Percentiles rank a stretch among this genome's conserved stretches.
Conservation (phyloP, 1,284 basidiomycete genomes). For the Grifola frondosa region DNA sequence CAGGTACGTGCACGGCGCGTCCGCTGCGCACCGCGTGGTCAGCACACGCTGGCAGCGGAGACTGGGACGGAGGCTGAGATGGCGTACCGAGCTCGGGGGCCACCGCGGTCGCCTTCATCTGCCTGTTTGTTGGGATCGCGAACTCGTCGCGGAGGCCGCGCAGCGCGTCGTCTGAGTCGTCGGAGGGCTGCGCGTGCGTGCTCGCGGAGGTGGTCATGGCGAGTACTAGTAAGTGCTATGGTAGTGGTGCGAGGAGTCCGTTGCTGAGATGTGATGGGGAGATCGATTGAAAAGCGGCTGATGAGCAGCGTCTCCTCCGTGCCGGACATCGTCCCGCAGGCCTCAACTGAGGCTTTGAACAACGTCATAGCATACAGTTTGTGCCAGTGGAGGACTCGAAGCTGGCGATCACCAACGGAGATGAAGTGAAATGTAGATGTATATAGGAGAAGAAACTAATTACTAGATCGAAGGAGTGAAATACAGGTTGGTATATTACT, state of each 20-base stretch:
- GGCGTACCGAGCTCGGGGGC: slow-evolving; percentile 38
- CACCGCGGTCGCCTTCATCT: slow-evolving; percentile 48
- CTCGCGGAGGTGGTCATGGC: slow-evolving; percentile 10
- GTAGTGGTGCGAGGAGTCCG: neutral
- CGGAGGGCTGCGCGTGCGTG: slow-evolving; percentile 22
- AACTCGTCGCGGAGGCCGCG: slow-evolving; percentile 49
- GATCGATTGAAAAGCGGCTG: too few species aligned
- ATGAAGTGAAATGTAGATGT: too few species aligned
- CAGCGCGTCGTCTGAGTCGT: slow-evolving; percentile 23
- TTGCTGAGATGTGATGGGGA: too few species aligned
- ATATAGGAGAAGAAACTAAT: too few species aligned
- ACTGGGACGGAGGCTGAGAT: neutral
- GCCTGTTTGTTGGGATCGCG: slow-evolving; percentile 57
- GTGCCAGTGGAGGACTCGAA: too few species aligned
- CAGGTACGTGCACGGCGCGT: slow-evolving; percentile 75
- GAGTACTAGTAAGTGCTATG: neutral
- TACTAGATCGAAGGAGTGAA: too few species aligned
- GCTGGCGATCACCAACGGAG: too few species aligned
- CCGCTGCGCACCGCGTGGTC: slow-evolving; percentile 35
- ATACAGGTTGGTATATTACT: too few species aligned
- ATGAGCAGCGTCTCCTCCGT: too few species aligned
- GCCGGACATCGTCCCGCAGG: too few species aligned
- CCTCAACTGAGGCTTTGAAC: too few species aligned
- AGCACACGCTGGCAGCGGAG: slow-evolving; percentile 1
- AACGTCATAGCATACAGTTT: too few species aligned